Evolutionary conservation across 169 alveolate genomes (phyloP), one percentile per base, ranked within the genome.

Genomic region (Plasmodium relictum): DNA sequence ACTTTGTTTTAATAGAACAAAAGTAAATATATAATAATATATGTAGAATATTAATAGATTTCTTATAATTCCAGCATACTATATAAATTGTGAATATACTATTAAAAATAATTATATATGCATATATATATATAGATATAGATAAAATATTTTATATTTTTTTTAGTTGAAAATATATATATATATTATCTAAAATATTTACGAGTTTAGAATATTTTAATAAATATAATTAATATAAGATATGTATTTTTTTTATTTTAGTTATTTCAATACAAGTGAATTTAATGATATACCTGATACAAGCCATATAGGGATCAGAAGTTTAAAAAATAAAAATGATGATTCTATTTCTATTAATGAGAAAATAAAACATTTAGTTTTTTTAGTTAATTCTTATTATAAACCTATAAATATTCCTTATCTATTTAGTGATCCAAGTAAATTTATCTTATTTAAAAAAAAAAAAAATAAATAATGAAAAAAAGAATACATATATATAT

Each of bases 381-480:
- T 39, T 5, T n/a, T 65, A 65, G 42, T 78, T 50, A 41, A 78
- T 56, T 37, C 74, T n/a, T 78, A 78, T 44, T 59, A 65, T 14
- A 20, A 20, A 22, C 72, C 73, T 4, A 18, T 66, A 41, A 44
- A 68, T 48, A 66, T 52, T 24, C 89, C 89, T 4, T 78, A 78
- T 58, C 65, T 78, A 50, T 78, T 78, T 48, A 56, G 69, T 24
- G 56, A 78, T 42, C 76, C 76, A 7, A 5, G 89, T 78, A 78
- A 50, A 3, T 9, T n/a, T 18, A 48, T 50, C 12, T 50, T n/a
- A n/a, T n/a, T n/a, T n/a, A n/a, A n/a, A n/a, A n/a, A n/a, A n/a
- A n/a, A n/a, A n/a, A n/a, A n/a, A n/a, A n/a, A n/a, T n/a, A n/a
- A n/a, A n/a, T n/a, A n/a, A n/a, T n/a, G n/a, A n/a, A n/a, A n/a